Evolutionary conservation across 2,329 filamentous ascomycete species (phyloP), one percentile per base, ranked within the genome.

Genomic region (Leptographium radiaticola): DNA sequence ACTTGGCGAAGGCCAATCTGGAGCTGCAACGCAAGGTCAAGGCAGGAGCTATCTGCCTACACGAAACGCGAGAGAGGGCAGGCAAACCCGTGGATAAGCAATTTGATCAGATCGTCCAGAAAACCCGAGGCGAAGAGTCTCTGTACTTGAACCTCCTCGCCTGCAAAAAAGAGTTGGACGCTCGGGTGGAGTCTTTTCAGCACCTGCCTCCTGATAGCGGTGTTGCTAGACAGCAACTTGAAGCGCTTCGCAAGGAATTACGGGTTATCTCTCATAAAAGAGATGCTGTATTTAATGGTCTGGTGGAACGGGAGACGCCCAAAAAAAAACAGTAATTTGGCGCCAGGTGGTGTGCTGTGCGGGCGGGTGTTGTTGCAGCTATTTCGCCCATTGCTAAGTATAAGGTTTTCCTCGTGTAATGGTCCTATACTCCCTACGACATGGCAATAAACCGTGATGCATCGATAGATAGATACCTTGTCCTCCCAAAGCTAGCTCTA

Each of bases 21-120:
- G 84, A 93, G 51, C 79, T 86, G 68, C 81, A 83, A 59, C 81
- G 86, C 53, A 81, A 76, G 54, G 79, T 84, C 49, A 89, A 88
- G 64, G 69, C 78, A n/a, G 71, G 87, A 40, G 70, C 75, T 15
- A 70, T 80, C 2, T 84, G 84, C 60, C 71, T 90, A 1, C 79
- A 79, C 16, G 87, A 93, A 62, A 79, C 87, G 55, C 70, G 71
- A 49, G 77, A 82, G 53, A 75, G 75, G 44, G 57, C 12, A 12
- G 33, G 1, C 13, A 6, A 39, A 8, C 10, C 8, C 4, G 12
- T 3, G 16, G 34, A 25, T 36, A 11, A 15, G 53, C 62, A 61
- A n/a, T 68, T 69, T 2, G 66, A 70, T 2, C 68, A 75, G 10
- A 86, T 74, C 1, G 69, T 86, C n/a, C 72, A 82, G 25, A 74